Evolutionary conservation across 1,284 basidiomycete species (phyloP).

Genomic region (Sanguinoderma infundibulare): DNA sequence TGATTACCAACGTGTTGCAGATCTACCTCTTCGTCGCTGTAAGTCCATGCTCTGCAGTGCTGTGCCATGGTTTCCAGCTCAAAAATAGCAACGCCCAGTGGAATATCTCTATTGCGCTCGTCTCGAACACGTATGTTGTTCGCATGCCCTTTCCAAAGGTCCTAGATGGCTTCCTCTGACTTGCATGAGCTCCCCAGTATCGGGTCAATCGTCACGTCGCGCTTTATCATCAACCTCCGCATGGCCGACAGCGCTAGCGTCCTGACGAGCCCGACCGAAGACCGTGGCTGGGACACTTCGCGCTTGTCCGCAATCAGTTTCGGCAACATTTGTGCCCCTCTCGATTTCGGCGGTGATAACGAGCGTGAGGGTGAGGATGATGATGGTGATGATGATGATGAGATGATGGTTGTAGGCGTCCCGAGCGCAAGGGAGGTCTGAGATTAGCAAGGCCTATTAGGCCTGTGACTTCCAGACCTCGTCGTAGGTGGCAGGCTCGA

Average conservation of each 20-base stretch:
- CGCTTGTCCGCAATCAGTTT: conserved; percentile 5
- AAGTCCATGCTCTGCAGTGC: neutral
- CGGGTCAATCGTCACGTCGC: conserved; percentile 11
- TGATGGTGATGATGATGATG: no score
- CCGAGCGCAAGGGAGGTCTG: no score
- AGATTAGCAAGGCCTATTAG: no score
- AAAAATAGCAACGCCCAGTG: no score
- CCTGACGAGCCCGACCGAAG: neutral
- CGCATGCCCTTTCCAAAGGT: neutral
- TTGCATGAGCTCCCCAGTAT: neutral
- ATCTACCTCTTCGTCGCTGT: neutral
- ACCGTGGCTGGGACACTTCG: neutral
- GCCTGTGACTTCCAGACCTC: no score
- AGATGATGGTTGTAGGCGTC: no score
- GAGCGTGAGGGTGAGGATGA: no score
- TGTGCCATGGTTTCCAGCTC: no score
- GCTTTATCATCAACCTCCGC: conserved; percentile 20
- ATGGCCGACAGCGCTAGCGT: neutral
- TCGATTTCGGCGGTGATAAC: no score
- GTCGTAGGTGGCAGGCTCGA: no score
- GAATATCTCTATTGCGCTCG: no score
- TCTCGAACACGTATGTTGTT: neutral
- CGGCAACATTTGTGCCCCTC: conserved; percentile 5
- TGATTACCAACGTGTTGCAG: neutral
- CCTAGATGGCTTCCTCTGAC: neutral